Evolutionary conservation across 1,284 basidiomycete species (phyloP), one percentile per base, ranked within the genome.

Genomic region (Heterobasidion irregulare): DNA sequence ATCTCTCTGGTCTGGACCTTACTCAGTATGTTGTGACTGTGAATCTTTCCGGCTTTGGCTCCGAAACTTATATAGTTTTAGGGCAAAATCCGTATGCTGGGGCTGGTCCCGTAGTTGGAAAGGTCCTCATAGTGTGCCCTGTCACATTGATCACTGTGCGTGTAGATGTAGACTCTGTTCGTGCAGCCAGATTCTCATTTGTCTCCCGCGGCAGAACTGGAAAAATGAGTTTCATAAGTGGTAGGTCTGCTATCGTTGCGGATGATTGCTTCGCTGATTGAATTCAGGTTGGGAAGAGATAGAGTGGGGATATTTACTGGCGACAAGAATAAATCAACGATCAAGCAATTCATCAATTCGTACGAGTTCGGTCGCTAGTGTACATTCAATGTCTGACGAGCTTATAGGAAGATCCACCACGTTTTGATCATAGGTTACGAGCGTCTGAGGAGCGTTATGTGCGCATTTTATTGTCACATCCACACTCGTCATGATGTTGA

Each of bases 401-500:
- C 15, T 46, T 35, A 58, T 60, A 91, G 89, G 54, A 85, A 80
- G 62, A 78, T 79, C 16, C 89, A 89, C 61, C 82, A 97, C 47
- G 92, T 99, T 2, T 75, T 99, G 33, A 83, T 99, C 60, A 94
- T 98, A 57, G 95, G 96, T 8, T 99, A 99, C 67, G 97, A 99
- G 66, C 87, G 90, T 60, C 75, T 97, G 38, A 76, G 92, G 52
- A 86, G 83, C 16, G 83, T 92, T 7, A 85, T 92, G 92, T 87
- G 56, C 65, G 76, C 26, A 26, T 5, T 26, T 26, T 26, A 26
- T 26, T 41, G 38, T 41, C 38, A 8, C 38, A 41, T 68, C 4
- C 53, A 43, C 10, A 19, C 45, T 13, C 26, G 4, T 26, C 26
- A 5, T 26, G 26, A 26, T 26, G 4, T 26, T 26, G 26, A 26